These are phyloP conservation scores for Hypoxylon sp. DNA, from an alignment of 2,329 filamentous ascomycete genomes.

Conservation along the genomic window DNA sequence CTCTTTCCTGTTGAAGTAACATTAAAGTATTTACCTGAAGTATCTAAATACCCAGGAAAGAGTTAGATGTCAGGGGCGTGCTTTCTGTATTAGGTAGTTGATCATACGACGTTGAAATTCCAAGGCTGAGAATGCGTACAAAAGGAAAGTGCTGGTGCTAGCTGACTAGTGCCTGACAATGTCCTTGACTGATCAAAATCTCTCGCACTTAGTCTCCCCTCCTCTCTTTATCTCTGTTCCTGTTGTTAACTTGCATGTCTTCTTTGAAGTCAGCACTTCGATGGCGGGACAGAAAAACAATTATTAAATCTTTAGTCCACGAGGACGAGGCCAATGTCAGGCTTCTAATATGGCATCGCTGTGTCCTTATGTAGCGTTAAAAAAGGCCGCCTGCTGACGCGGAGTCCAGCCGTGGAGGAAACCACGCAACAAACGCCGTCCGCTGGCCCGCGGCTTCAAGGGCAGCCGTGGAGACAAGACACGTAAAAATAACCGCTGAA, in stretches of 20 bases:
- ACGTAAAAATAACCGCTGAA: conserved; percentile 34
- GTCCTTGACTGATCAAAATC: background rate
- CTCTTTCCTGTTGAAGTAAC: background rate
- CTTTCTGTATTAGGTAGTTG: background rate
- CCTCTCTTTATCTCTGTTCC: background rate
- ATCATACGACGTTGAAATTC: background rate
- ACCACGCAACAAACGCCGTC: conserved; percentile 31
- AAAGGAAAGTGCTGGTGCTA: background rate
- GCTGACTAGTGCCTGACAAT: background rate
- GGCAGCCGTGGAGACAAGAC: conserved; percentile 35
- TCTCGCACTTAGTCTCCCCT: background rate
- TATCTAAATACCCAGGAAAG: background rate
- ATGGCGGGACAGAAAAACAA: background rate
- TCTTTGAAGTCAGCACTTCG: background rate
- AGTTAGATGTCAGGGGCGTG: background rate
- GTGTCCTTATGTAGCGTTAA: conserved; percentile 30
- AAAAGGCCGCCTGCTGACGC: conserved; percentile 30
- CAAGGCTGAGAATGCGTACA: background rate
- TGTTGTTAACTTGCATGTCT: background rate
- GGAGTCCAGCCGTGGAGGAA: conserved; percentile 28
- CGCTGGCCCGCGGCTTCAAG: conserved; percentile 25
- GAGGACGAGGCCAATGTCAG: conserved; percentile 10
- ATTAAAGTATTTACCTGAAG: too few relatives aligned
- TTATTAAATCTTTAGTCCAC: conserved; percentile 2
- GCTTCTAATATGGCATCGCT: conserved; percentile 27